Conservation (phyloP, 2,329 filamentous ascomycete genomes). For the Trichoderma sp. region DNA sequence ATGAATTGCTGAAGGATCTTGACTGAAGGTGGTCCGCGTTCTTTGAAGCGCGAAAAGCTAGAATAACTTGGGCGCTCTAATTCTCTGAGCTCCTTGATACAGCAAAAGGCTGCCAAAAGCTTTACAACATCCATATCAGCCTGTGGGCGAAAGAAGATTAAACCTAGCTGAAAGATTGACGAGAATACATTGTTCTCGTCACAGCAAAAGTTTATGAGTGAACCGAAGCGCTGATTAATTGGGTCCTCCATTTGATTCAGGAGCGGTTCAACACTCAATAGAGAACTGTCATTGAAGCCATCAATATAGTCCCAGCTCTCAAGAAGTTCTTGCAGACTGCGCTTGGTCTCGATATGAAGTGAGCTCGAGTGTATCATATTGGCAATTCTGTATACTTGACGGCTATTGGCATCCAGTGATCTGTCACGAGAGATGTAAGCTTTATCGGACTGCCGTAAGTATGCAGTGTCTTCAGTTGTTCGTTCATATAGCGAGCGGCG, state of each 20-base stretch:
- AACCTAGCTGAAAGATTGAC: slow-evolving; percentile 21
- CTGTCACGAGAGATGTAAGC: not conserved
- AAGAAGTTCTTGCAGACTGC: not conserved
- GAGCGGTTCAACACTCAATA: not conserved
- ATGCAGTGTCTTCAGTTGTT: not conserved
- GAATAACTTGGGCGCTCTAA: slow-evolving; percentile 17
- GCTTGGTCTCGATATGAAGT: not conserved
- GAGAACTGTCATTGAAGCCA: not conserved
- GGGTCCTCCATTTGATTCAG: slow-evolving; percentile 15
- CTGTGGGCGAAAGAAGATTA: slow-evolving; percentile 21
- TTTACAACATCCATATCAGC: slow-evolving; percentile 15
- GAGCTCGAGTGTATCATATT: not conserved
- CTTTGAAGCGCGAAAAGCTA: slow-evolving; percentile 25
- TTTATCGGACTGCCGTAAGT: accelerated
- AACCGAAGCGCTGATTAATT: slow-evolving; percentile 8
- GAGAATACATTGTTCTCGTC: not conserved
- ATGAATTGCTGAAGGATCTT: not conserved
- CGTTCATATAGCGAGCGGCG: slow-evolving; percentile 14
- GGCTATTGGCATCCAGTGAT: not conserved
- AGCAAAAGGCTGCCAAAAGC: slow-evolving; percentile 25
- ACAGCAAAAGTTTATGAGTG: slow-evolving; percentile 18
- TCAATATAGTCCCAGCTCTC: not conserved
- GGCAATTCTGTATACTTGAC: not conserved
- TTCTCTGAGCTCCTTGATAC: not conserved
- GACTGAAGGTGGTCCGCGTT: slow-evolving; percentile 3